Evolutionary conservation across 108 stramenopile genomes (phyloP).

Genomic region (Cyclotella sp.): DNA sequence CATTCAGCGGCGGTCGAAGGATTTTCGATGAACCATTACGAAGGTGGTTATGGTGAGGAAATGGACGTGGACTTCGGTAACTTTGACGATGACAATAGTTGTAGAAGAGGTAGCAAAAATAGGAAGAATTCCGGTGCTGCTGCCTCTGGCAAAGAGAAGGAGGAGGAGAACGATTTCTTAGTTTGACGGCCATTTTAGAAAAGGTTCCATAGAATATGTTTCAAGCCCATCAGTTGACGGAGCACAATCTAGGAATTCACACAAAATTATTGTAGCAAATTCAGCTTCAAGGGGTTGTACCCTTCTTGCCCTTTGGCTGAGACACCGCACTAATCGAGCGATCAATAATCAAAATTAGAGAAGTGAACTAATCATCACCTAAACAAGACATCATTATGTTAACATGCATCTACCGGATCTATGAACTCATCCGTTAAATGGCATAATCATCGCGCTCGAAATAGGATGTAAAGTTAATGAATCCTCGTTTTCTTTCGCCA

Average conservation of each 20-base stretch:
- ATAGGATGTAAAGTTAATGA: conserved; percentile 38
- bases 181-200: too few relatives aligned
- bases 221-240: too few relatives aligned
- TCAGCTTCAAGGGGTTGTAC: too few relatives aligned
- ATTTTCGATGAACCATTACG: conserved; percentile 47
- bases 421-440: conserved; percentile 12
- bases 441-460: conserved; percentile 45
- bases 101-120: conserved; percentile 8
- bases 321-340: too few relatives aligned
- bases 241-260: too few relatives aligned
- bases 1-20: conserved; percentile 39
- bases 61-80: conserved; percentile 65
- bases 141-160: conserved; percentile 5
- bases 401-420: too few relatives aligned
- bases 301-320: too few relatives aligned
- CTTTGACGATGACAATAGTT: conserved; percentile 40
- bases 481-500: conserved; percentile 28
- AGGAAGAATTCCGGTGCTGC: conserved; percentile 7
- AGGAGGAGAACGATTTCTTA: conserved; percentile 8
- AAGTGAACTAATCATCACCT: too few relatives aligned
- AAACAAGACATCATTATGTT: too few relatives aligned
- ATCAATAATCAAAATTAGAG: too few relatives aligned
- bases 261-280: too few relatives aligned
- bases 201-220: too few relatives aligned
- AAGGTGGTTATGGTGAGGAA: conserved; percentile 65